A percentile compares a stretch with the other conserved stretches of the same genome.
Evolutionary conservation across 495 filamentous ascomycete species (phyloP).

Genomic region (Tuber magnatum): DNA sequence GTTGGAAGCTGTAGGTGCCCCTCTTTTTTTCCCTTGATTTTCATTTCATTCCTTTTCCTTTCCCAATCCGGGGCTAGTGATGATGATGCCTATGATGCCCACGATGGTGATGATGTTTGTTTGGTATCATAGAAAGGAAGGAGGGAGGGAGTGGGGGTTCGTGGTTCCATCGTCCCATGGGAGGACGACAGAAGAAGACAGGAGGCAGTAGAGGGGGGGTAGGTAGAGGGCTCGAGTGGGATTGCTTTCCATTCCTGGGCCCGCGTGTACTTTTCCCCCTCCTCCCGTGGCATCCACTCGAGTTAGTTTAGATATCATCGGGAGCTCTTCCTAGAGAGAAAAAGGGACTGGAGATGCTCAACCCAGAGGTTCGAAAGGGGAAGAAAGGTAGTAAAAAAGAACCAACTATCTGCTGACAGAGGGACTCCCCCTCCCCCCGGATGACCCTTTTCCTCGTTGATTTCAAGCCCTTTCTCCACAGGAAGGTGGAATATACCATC

Average conservation of each 20-base stretch:
- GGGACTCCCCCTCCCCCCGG: neutral
- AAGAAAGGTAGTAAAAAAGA: neutral
- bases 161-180: neutral
- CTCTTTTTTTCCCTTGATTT: neutral
- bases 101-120: slow-evolving; percentile 2
- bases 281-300: slow-evolving; percentile 1
- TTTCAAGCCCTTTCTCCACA: neutral
- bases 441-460: neutral
- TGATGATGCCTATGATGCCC: slow-evolving; percentile 5
- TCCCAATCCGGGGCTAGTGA: neutral
- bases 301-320: slow-evolving; percentile 2
- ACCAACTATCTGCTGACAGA: neutral
- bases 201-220: neutral
- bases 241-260: neutral
- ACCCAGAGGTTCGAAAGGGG: neutral
- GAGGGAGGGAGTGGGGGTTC: neutral
- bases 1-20: neutral
- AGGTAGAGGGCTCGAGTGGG: neutral
- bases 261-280: neutral
- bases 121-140: neutral
- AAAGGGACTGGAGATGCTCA: slow-evolving; percentile 4
- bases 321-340: neutral
- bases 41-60: neutral
- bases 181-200: neutral
- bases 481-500: neutral